Base-by-base conservation (phyloP, 1,139 yeast genomes). In the Lipomyces yarrowii region DNA sequence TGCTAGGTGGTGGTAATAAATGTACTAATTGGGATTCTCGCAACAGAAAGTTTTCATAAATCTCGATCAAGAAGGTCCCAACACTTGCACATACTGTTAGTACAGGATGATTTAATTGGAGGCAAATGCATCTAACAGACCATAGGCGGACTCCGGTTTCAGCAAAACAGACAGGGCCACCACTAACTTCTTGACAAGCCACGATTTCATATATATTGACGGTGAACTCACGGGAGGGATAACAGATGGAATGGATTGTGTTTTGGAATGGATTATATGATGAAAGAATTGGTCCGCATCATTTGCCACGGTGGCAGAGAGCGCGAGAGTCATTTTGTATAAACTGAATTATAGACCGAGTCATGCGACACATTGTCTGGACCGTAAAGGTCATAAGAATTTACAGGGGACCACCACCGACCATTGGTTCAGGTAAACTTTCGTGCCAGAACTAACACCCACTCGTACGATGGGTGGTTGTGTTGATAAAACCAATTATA, bases 71-170 rank as follows among this genome's bases (percentile, higher is more conserved):
- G 88, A 91, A 35, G 85, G 86, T 70, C 82, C 90, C 39, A 85
- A 85, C 67, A 82, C 90, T 39, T 90, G 96, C 79, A 90, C 90
- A 13, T 91, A 91, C 81, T 91, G 97, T 70, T 48, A 42, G 70
- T 59, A 15, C 10, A 13, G 26, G 18, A 33, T 15, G 42, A 33
- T 32, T 10, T 42, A 2, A 11, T 21, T 39, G 18, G n/a, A 26
- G 46, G 11, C 51, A 10, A 21, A 48, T 42, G 63, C 37, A 18
- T 8, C 32, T 51, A 53, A 18, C 37, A 53, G 8, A 48, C 13
- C 11, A 2, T 0, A 66, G 69, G 69, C 48, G 69, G 69, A 46
- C 60, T 67, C 33, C 65, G 54, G 58, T 67, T 53, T 64, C 69
- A 67, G 58, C 65, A 62, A 58, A 52, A 42, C 48, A 42, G 21